These are phyloP conservation scores for Lojkania enalia DNA, from an alignment of 2,329 filamentous ascomycete species.

Conservation along the genomic window DNA sequence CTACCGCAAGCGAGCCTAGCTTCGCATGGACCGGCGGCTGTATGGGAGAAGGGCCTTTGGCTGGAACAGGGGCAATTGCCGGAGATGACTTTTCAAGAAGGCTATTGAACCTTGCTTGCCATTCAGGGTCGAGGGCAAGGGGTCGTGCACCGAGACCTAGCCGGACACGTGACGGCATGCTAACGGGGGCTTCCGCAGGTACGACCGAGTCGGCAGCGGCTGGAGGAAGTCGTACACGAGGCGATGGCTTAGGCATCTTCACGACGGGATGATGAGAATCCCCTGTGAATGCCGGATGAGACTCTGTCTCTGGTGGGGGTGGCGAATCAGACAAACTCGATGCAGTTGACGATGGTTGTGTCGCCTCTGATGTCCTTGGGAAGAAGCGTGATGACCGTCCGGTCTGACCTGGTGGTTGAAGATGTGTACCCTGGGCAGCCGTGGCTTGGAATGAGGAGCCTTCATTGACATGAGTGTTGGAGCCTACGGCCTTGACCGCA, in stretches of 20 bases:
- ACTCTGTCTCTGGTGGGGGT: slow-evolving; percentile 71
- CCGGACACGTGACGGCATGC: slow-evolving; percentile 41
- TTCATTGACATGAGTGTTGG: slow-evolving; percentile 17
- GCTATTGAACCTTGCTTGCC: slow-evolving; percentile 84
- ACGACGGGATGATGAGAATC: slow-evolving; percentile 68
- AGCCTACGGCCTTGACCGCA: slow-evolving; percentile 17
- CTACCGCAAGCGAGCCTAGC: slow-evolving; percentile 58
- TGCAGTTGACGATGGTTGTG: slow-evolving; percentile 20
- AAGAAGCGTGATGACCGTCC: slow-evolving; percentile 45
- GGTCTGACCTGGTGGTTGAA: slow-evolving; percentile 29
- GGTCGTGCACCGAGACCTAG: slow-evolving; percentile 40
- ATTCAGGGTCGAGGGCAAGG: slow-evolving; percentile 55
- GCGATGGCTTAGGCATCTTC: slow-evolving; percentile 68
- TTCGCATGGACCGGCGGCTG: slow-evolving; percentile 45
- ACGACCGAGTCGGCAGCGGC: slow-evolving; percentile 43
- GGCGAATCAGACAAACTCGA: slow-evolving; percentile 35
- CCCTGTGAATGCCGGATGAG: slow-evolving; percentile 73
- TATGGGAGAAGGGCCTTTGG: slow-evolving; percentile 14
- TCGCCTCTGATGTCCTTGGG: slow-evolving; percentile 32
- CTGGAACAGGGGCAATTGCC: slow-evolving; percentile 32
- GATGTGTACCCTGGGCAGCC: slow-evolving; percentile 23
- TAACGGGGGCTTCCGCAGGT: slow-evolving; percentile 43
- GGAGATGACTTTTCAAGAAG: slow-evolving; percentile 65
- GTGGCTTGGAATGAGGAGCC: slow-evolving; percentile 25
- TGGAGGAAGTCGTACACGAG: slow-evolving; percentile 81